These are phyloP conservation scores for Umbelopsis ramanniana DNA, from an alignment of 192 early-diverging fungal species.

Conservation along the genomic window DNA sequence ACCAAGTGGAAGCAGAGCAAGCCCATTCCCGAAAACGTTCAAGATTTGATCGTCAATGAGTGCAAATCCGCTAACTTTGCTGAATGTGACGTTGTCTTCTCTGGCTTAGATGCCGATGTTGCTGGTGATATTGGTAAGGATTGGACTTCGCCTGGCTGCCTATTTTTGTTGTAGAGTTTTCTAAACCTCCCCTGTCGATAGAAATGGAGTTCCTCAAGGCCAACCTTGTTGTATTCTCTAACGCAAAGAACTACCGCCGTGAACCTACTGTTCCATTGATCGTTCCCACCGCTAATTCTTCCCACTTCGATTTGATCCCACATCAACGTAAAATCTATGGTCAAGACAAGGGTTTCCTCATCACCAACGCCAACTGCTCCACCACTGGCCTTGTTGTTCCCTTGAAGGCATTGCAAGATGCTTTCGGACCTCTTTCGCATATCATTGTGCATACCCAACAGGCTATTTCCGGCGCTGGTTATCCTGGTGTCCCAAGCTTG, in stretches of 20 bases:
- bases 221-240: conserved; percentile 92
- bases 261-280: conserved; percentile 87
- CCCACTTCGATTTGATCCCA: conserved; percentile 83
- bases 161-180: too few relatives aligned
- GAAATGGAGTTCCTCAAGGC: conserved; percentile 89
- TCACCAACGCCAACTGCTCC: conserved; percentile 99
- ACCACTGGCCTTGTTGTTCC: conserved; percentile 94
- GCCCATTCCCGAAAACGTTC: conserved; percentile 69
- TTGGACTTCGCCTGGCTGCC: too few relatives aligned
- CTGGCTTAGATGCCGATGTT: conserved; percentile 91
- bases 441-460: conserved; percentile 93
- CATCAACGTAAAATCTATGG: conserved; percentile 69
- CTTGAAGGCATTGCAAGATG: conserved; percentile 86
- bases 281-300: conserved; percentile 90
- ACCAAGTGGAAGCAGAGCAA: conserved; percentile 88
- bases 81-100: conserved; percentile 92
- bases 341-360: conserved; percentile 80
- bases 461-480: conserved; percentile 97
- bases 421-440: conserved; percentile 83
- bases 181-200: conserved; percentile 25
- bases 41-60: conserved; percentile 59
- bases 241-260: conserved; percentile 97
- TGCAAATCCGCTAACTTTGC: conserved; percentile 81
- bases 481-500: conserved; percentile 93
- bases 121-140: conserved; percentile 85